A percentile compares a stretch with the other conserved stretches of the same genome.
Conservation (phyloP, 208 protist species). For the Trypanosomatidae sp. region DNA sequence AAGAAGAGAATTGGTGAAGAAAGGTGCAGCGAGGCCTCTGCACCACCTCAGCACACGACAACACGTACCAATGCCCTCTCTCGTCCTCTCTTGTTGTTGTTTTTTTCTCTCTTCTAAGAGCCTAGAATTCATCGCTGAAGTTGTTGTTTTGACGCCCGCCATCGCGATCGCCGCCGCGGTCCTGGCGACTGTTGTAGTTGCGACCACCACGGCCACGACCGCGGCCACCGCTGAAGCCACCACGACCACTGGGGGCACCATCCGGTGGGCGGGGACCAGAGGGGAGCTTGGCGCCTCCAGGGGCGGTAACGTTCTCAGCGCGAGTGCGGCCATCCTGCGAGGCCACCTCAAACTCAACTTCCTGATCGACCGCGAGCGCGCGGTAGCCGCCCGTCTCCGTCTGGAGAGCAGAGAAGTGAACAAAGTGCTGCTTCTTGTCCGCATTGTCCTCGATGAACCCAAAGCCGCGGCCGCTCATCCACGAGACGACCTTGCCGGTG, state of each 20-base stretch:
- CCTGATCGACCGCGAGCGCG: slow-evolving; percentile 81
- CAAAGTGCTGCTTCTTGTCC: slow-evolving; percentile 93
- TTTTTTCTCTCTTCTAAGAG: neutral
- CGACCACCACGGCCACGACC: slow-evolving; percentile 32
- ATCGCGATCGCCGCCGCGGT: slow-evolving; percentile 37
- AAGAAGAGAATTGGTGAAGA: neutral
- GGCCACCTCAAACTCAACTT: slow-evolving; percentile 91
- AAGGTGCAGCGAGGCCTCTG: neutral
- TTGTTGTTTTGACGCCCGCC: slow-evolving; percentile 50
- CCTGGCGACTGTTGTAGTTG: slow-evolving; percentile 43
- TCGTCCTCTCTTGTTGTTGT: neutral
- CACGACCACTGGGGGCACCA: slow-evolving; percentile 34
- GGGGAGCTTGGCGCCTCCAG: slow-evolving; percentile 80
- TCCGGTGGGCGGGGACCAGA: slow-evolving; percentile 78
- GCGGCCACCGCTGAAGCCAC: slow-evolving; percentile 43
- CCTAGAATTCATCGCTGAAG: slow-evolving; percentile 86
- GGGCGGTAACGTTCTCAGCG: slow-evolving; percentile 85
- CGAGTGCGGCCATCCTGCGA: slow-evolving; percentile 87
- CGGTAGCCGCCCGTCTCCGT: slow-evolving; percentile 89
- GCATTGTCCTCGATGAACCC: slow-evolving; percentile 91
- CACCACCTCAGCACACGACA: neutral
- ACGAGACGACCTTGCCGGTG: slow-evolving; percentile 87
- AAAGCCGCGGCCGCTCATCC: slow-evolving; percentile 89
- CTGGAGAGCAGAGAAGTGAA: slow-evolving; percentile 91
- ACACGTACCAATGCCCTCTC: neutral